Conservation (phyloP, 2,329 filamentous ascomycete genomes). For the Colletotrichum sojae region DNA sequence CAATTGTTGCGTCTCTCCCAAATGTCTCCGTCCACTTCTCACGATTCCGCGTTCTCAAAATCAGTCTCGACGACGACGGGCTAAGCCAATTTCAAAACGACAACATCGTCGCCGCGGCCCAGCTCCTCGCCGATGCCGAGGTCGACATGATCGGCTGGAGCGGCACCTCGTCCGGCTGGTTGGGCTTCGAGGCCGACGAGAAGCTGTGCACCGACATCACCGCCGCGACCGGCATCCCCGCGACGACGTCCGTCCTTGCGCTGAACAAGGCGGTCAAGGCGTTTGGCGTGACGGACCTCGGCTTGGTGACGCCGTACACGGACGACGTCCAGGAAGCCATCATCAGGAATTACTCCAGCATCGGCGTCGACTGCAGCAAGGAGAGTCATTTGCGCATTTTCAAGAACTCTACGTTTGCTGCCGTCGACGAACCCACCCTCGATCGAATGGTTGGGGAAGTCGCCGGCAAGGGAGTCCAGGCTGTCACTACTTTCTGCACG, state of each 20-base stretch:
- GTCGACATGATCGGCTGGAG: constrained; percentile 57
- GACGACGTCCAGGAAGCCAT: constrained; percentile 56
- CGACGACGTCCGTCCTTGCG: constrained; percentile 57
- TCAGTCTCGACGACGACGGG: not conserved
- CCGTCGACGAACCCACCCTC: constrained; percentile 46
- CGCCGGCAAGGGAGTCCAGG: constrained; percentile 46
- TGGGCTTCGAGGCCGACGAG: constrained; percentile 57
- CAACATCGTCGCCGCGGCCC: constrained; percentile 50
- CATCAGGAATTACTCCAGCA: constrained; percentile 49
- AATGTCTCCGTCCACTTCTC: constrained; percentile 2
- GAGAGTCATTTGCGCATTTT: constrained; percentile 52
- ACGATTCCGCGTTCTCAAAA: not conserved
- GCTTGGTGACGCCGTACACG: constrained; percentile 59
- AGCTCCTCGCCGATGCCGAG: constrained; percentile 53
- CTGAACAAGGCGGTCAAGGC: constrained; percentile 53
- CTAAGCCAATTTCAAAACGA: constrained; percentile 6
- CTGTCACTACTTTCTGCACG: constrained; percentile 59
- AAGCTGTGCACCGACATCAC: constrained; percentile 54
- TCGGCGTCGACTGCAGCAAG: constrained; percentile 51
- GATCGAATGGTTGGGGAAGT: constrained; percentile 46
- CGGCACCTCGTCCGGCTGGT: constrained; percentile 55
- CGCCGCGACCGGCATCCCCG: constrained; percentile 53
- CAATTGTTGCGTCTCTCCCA: not conserved
- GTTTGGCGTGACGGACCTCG: constrained; percentile 45
- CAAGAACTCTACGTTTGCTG: constrained; percentile 56